Base-by-base conservation (phyloP, 805 yeast genomes). In the Ogataea paradorogensis region DNA sequence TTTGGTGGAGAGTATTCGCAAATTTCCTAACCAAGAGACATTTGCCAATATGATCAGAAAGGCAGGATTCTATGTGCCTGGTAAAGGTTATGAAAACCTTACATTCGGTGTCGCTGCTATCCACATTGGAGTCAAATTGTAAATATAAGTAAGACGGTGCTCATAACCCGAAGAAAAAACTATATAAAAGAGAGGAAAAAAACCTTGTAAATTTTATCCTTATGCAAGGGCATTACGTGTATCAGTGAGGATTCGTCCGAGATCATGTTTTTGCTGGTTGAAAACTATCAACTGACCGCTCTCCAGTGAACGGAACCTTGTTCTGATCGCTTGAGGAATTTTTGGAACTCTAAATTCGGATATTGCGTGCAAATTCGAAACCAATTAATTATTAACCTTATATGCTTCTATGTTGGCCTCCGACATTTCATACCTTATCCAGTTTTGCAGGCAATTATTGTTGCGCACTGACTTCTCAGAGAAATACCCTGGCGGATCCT, bases 211-310 rank as follows among this genome's bases (percentile, higher is more conserved):
- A 4, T 18, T 33, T 36, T 33, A 52, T 90, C 97, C 83, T 91
- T 91, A 88, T 91, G 98, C 99, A 84, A 84, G 99, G 98, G 98
- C 96, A 91, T 89, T 91, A 93, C 98, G 96, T 95, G 95, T 88
- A 89, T 91, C 98, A 90, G 96, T 91, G 99, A 91, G 98, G 99
- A 93, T 89, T 90, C 96, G 96, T 93, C 99, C 98, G 99, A 91
- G 99, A 89, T 90, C 95, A 95, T 91, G 98, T 93, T 87, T 91
- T 91, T 91, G 99, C 99, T 91, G 95, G 97, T 91, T 93, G 97
- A 93, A 91, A 93, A 87, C 90, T 87, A 80, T 81, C 83, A 84
- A 93, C 90, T 69, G 90, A 95, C 83, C 76, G 75, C 79, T 82
- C 81, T 78, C 78, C 64, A 63, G 63, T 62, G 63, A 54, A 46